Evolutionary conservation across 805 yeast species (phyloP).

Genomic region (Yamadazyma takamatsuzukensis): DNA sequence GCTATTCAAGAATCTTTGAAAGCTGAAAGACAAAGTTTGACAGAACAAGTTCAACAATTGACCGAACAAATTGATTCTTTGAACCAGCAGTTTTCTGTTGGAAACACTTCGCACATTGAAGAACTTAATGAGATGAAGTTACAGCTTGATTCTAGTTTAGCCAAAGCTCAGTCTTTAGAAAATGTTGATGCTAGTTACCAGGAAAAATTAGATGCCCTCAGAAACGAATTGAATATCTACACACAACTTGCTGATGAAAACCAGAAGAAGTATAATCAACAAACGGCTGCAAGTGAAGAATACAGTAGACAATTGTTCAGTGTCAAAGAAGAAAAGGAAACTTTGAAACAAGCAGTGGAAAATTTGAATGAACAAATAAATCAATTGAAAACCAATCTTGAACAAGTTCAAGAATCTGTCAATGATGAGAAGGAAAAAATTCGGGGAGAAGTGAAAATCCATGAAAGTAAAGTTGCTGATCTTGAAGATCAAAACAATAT

Average conservation of each 20-base stretch:
- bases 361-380: constrained; percentile 11
- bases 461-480: constrained; percentile 48
- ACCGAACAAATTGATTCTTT: constrained; percentile 18
- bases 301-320: constrained; percentile 31
- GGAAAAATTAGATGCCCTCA: constrained; percentile 22
- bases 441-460: constrained; percentile 35
- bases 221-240: constrained; percentile 38
- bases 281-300: constrained; percentile 53
- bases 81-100: constrained; percentile 18
- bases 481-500: constrained; percentile 65
- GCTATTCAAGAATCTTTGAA: constrained; percentile 16
- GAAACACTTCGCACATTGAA: constrained; percentile 15
- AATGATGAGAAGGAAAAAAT: constrained; percentile 19
- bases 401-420: constrained; percentile 17
- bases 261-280: constrained; percentile 53
- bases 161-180: constrained; percentile 34
- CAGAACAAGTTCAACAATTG: constrained; percentile 18
- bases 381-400: constrained; percentile 10
- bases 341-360: constrained; percentile 12
- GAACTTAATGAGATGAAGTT: constrained; percentile 26
- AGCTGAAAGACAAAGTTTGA: constrained; percentile 22
- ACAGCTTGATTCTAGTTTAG: constrained; percentile 18
- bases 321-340: constrained; percentile 16
- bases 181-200: constrained; percentile 29
- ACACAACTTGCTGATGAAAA: constrained; percentile 43